Evolutionary conservation across 176 grass and related monocot species (phyloP).

Genomic region (Cenchrus americanus): DNA sequence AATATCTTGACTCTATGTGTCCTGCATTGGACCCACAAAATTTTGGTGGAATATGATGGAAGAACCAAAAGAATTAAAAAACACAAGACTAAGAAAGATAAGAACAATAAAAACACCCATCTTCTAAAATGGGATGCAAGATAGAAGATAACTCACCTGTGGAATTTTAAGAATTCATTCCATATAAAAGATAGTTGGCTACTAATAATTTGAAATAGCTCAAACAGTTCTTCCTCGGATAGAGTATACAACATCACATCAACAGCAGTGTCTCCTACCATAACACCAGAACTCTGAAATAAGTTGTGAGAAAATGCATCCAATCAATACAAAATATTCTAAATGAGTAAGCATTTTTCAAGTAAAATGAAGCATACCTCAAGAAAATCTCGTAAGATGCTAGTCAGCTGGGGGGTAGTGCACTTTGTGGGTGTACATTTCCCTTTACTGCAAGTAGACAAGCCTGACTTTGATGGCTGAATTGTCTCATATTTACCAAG

Average conservation of each 20-base stretch:
- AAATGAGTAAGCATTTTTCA: background rate
- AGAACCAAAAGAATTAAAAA: slow-evolving; percentile 38
- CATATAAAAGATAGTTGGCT: slow-evolving; percentile 80
- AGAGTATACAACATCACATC: slow-evolving; percentile 70
- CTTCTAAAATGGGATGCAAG: slow-evolving; percentile 32
- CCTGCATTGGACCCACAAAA: slow-evolving; percentile 51
- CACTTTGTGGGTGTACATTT: slow-evolving; percentile 45
- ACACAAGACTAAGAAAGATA: background rate
- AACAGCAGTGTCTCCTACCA: slow-evolving; percentile 47
- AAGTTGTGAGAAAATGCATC: slow-evolving; percentile 35
- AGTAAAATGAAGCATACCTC: slow-evolving; percentile 55
- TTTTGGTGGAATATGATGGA: slow-evolving; percentile 27
- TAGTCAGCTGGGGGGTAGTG: slow-evolving; percentile 55
- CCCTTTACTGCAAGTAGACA: slow-evolving; percentile 45
- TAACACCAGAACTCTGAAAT: slow-evolving; percentile 70
- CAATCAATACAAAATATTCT: slow-evolving; percentile 31
- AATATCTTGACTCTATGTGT: slow-evolving; percentile 76
- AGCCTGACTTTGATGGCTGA: slow-evolving; percentile 50
- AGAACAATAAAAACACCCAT: slow-evolving; percentile 15
- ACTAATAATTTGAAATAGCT: slow-evolving; percentile 74
- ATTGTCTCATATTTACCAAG: slow-evolving; percentile 79
- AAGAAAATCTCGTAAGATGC: slow-evolving; percentile 73
- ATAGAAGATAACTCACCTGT: slow-evolving; percentile 55
- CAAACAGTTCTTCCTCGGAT: slow-evolving; percentile 74
- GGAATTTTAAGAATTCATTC: slow-evolving; percentile 92